Percentiles rank a stretch among this genome's conserved stretches.
Conservation (phyloP, 257 asterid genomes). For the Eustoma russellianum region DNA sequence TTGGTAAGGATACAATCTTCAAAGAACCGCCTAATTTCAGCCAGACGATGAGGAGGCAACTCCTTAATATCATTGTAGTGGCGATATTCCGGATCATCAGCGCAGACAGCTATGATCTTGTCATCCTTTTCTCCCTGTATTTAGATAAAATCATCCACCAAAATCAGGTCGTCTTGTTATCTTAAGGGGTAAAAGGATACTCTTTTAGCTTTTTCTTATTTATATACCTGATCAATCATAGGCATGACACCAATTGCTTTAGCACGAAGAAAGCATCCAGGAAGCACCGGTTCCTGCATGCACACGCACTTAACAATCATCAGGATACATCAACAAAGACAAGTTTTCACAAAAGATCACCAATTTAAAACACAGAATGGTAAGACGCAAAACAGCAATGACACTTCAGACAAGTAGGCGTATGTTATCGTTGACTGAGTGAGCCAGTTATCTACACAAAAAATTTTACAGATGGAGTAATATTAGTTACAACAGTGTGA, state of each 20-base stretch:
- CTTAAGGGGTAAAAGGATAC: slow-evolving; percentile 1
- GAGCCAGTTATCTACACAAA: not conserved
- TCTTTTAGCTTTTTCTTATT: not conserved
- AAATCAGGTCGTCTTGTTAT: not conserved
- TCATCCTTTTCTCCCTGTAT: slow-evolving; percentile 87
- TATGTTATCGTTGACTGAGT: not conserved
- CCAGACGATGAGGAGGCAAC: slow-evolving; percentile 88
- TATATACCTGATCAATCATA: slow-evolving; percentile 88
- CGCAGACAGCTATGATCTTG: slow-evolving; percentile 96
- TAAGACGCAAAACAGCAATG: not conserved
- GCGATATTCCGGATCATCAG: slow-evolving; percentile 86
- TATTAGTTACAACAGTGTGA: no score
- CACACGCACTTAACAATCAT: not conserved
- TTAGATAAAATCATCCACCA: not conserved
- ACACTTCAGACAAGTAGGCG: not conserved
- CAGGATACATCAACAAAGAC: not conserved
- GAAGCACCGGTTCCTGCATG: slow-evolving; percentile 82
- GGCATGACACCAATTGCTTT: slow-evolving; percentile 98
- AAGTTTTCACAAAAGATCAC: not conserved
- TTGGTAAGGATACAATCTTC: slow-evolving; percentile 81
- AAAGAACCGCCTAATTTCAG: slow-evolving; percentile 88
- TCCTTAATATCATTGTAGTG: slow-evolving; percentile 77
- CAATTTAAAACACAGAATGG: not conserved
- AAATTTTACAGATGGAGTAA: not conserved
- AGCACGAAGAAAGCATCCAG: slow-evolving; percentile 95